Evolutionary conservation across 106 monocot genomes (phyloP), one percentile per base, ranked within the genome.

Genomic region (Dioscorea zingiberensis): DNA sequence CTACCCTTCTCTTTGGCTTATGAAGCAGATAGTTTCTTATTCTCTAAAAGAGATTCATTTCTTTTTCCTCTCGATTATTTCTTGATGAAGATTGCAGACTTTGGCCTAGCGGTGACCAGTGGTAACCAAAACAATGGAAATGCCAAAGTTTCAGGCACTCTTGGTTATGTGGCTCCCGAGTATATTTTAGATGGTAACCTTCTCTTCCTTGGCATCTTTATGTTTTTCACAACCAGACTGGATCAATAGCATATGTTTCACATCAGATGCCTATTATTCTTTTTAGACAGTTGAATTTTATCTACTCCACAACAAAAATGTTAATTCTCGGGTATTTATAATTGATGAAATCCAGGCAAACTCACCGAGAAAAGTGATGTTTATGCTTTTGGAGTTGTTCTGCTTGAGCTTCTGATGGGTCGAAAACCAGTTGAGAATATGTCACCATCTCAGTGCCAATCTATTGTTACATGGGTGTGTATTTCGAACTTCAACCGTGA

Each of bases 281-380:
- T n/a, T n/a, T n/a, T n/a, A n/a, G n/a, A n/a, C n/a, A n/a, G n/a
- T 21, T 48, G n/a, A 48, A n/a, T 21, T 27, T 25, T 46, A 12
- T 7, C 6, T 44, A 44, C 7, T 27, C 18, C n/a, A 32, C 32
- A 19, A 19, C 9, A 30, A 62, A 21, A 38, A 7, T 17, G n/a
- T 32, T 63, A 47, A 18, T 23, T 22, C 21, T 51, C 51, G 19
- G 51, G 19, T 18, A 51, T 25, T 61, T 15, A 38, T 21, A 4
- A 61, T 17, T n/a, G 17, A 18, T 18, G 16, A 16, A 47, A 56
- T 71, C 47, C 80, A 94, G 95, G 91, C 49, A 86, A 98, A 67
- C 77, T 98, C 18, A 86, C 89, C 28, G 89, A 93, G 82, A 98
- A 89, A 67, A 98, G 98, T 69, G 92, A 98, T 80, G 92, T 93